Conservation (phyloP, 2,329 filamentous ascomycete species). For the Phaeosphaeriaceae sp. region DNA sequence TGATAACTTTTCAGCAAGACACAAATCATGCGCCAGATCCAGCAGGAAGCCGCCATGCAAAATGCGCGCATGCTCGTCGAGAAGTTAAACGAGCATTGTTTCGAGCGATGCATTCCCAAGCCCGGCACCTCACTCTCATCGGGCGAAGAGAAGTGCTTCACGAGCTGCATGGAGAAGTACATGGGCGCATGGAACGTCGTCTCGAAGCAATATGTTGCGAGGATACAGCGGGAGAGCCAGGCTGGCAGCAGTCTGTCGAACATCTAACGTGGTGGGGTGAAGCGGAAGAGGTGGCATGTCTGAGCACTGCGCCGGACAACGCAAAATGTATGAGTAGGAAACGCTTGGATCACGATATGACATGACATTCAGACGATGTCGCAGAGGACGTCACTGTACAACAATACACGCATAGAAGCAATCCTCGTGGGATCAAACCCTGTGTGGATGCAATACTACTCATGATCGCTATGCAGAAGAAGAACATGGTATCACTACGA, state of each 20-base stretch:
- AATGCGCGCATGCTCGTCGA: slow-evolving; percentile 62
- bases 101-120: slow-evolving; percentile 63
- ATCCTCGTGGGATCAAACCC: neutral
- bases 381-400: slow-evolving; percentile 8
- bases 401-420: neutral
- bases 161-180: slow-evolving; percentile 64
- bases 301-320: neutral
- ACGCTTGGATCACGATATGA: neutral
- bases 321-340: neutral
- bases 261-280: neutral
- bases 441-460: neutral
- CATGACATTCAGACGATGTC: slow-evolving; percentile 3
- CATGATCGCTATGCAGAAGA: neutral
- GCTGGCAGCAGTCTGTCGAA: neutral
- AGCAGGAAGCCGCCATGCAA: slow-evolving; percentile 60
- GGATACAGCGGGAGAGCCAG: slow-evolving; percentile 55
- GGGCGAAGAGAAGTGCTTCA: slow-evolving; percentile 59
- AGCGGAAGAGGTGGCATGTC: neutral
- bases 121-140: slow-evolving; percentile 60
- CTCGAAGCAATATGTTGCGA: slow-evolving; percentile 57
- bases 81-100: slow-evolving; percentile 66
- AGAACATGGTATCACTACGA: neutral
- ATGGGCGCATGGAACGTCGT: slow-evolving; percentile 63
- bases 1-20: slow-evolving; percentile 44
- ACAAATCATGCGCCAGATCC: slow-evolving; percentile 60